Conservation (phyloP, 805 yeast species). For the Myxozyma monticola region DNA sequence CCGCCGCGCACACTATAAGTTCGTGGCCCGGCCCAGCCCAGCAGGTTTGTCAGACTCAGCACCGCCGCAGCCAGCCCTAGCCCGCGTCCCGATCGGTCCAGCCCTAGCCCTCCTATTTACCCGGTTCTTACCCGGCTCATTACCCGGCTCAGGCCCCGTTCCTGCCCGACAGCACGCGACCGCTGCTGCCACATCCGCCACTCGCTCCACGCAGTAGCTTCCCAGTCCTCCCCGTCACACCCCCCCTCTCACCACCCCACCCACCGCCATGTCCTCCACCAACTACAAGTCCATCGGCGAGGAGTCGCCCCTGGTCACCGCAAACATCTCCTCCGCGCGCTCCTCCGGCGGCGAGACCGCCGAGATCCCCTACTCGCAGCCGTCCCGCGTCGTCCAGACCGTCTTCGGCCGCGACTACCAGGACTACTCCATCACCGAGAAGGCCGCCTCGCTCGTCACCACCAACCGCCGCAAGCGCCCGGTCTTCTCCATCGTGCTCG, state of each 20-base stretch:
- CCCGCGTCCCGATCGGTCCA: too few species aligned
- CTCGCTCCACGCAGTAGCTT: not conserved
- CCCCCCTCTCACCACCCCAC: not conserved
- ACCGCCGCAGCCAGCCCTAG: not conserved
- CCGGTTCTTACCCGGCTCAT: too few species aligned
- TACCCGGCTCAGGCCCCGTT: too few species aligned
- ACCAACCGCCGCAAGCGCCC: conserved; percentile 31
- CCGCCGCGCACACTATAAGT: too few species aligned
- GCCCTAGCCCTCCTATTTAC: too few species aligned
- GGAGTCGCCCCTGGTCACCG: conserved; percentile 18
- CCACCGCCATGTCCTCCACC: conserved; percentile 10
- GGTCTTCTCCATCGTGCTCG: conserved; percentile 23
- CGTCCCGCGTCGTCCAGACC: conserved; percentile 19
- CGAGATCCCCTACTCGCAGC: conserved; percentile 14
- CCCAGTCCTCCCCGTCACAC: not conserved
- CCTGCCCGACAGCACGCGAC: not conserved
- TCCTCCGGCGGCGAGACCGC: too few species aligned
- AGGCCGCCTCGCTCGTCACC: conserved; percentile 28
- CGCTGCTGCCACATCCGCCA: not conserved
- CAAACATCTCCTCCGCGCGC: conserved; percentile 1
- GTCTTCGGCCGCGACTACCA: conserved; percentile 25
- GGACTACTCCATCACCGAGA: conserved; percentile 22
- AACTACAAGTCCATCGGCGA: conserved; percentile 25
- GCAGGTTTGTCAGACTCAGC: not conserved
- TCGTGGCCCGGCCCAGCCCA: too few species aligned